Evolutionary conservation across 2,329 filamentous ascomycete genomes (phyloP).

Genomic region (Pseudogymnoascus sp.): DNA sequence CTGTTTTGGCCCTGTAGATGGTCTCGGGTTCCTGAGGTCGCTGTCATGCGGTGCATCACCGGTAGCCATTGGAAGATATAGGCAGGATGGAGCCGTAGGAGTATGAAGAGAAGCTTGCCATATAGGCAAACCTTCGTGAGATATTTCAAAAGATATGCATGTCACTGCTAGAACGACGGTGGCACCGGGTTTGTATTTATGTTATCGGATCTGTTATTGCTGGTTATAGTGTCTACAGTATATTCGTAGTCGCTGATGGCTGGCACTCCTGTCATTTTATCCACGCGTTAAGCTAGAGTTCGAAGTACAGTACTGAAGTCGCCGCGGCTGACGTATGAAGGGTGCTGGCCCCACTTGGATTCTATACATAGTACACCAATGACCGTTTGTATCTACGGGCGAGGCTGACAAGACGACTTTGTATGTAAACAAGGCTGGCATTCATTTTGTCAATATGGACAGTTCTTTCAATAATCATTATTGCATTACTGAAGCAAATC

Average conservation of each 20-base stretch:
- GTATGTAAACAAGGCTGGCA: not conserved
- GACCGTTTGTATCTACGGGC: not conserved
- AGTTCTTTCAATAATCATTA: not conserved
- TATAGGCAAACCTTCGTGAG: not conserved
- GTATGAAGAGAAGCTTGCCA: slow-evolving; percentile 1
- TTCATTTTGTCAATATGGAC: not conserved
- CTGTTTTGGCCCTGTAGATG: slow-evolving; percentile 13
- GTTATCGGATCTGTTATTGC: not conserved
- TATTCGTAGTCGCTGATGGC: not conserved
- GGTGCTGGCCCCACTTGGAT: not conserved
- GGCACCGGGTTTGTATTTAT: not conserved
- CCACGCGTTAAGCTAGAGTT: not conserved
- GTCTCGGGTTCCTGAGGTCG: not conserved
- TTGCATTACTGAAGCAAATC: not conserved
- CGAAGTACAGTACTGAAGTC: not conserved
- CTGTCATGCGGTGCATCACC: not conserved
- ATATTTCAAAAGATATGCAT: not conserved
- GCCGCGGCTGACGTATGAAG: not conserved
- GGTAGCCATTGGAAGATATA: not conserved
- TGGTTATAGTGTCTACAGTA: not conserved
- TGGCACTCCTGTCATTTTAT: not conserved
- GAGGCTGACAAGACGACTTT: not conserved
- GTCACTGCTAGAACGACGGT: not conserved
- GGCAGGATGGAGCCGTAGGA: not conserved
- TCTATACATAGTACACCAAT: slow-evolving; percentile 5